phyloP scores from a whole-genome alignment of 2,329 filamentous ascomycete species.

The Sarocladium strictum region DNA sequence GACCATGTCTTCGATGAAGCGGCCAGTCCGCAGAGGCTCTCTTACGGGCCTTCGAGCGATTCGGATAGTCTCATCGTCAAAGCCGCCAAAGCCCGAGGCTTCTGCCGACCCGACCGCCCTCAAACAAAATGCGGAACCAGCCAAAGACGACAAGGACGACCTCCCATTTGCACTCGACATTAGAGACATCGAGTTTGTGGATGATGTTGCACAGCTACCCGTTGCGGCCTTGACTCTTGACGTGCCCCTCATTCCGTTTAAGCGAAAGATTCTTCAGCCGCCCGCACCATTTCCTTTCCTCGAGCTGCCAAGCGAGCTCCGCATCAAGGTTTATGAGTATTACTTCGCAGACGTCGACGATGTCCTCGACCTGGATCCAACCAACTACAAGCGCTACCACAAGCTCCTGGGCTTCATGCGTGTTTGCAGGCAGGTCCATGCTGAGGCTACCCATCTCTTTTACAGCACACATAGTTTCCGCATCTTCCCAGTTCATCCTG shows the following conservation, averaged over 20 bases:
- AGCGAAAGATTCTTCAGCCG: slow-evolving; percentile 19
- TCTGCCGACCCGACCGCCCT: background rate
- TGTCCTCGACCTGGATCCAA: slow-evolving; percentile 60
- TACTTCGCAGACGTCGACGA: slow-evolving; percentile 49
- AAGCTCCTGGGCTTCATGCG: slow-evolving; percentile 55
- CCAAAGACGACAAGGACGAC: background rate
- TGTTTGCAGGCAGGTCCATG: slow-evolving; percentile 53
- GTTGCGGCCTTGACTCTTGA: slow-evolving; percentile 40
- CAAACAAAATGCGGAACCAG: background rate
- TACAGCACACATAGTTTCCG: slow-evolving; percentile 59
- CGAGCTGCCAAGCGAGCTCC: slow-evolving; percentile 62
- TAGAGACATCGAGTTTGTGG: slow-evolving; percentile 25
- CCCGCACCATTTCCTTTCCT: slow-evolving; percentile 57
- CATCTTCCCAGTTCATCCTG: slow-evolving; percentile 59
- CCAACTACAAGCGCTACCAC: slow-evolving; percentile 57
- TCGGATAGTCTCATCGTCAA: background rate
- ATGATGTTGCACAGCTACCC: slow-evolving; percentile 32
- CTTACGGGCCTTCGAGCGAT: background rate
- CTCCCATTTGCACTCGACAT: slow-evolving; percentile 24
- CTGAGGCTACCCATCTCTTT: slow-evolving; percentile 59
- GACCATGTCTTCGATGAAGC: background rate
- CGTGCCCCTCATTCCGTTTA: slow-evolving; percentile 26
- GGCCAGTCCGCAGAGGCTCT: background rate
- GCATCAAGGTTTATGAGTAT: slow-evolving; percentile 61
- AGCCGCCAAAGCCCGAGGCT: background rate